Evolutionary conservation across 768 basidiomycete genomes (phyloP), one percentile per base, ranked within the genome.

Genomic region (Calvatia gigantea): DNA sequence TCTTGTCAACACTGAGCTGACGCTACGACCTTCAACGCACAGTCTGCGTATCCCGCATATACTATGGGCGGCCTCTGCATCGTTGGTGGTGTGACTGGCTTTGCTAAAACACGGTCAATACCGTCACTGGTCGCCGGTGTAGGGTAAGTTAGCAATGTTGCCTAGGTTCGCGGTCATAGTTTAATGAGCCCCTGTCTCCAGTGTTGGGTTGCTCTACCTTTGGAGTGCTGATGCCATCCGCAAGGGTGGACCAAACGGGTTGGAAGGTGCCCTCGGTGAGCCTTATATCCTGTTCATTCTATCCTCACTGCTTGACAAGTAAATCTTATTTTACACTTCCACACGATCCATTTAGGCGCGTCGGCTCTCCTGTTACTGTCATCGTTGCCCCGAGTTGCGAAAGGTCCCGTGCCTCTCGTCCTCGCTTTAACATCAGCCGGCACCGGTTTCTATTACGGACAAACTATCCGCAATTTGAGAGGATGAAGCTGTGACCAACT

Each of bases 81-180:
- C 60, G 75, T 87, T 38, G 91, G 91, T 11, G 91, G 91, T 21
- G 55, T 89, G 38, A 83, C 85, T 39, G 91, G 89, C 28, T 91
- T 82, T 59, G 81, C 74, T 6, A 76, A 81, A 61, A 89, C 85
- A 57, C 81, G 85, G 21, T 93, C 90, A 29, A 74, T 93, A 28
- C 92, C 91, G 5, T 93, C 92, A 11, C 68, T 94, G 38, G 82
- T 93, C 17, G 91, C 91, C 55, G 91, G 91, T 35, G 80, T 91
- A 41, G 77, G 86, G 90, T 92, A 62, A 39, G 84, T 61, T 28
- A 33, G 4, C 12, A 5, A 14, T 14, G 28, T 23, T 28, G 12
- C 14, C 32, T 56, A 60, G 19, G 51, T 32, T 51, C 12, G 41
- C 19, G 11, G 28, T 21, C 37, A 21, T 47, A 50, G 27, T 21